These are phyloP conservation scores for Paramecium tetraurelia DNA, from an alignment of 73 alveolate species.

Conservation along the genomic window DNA sequence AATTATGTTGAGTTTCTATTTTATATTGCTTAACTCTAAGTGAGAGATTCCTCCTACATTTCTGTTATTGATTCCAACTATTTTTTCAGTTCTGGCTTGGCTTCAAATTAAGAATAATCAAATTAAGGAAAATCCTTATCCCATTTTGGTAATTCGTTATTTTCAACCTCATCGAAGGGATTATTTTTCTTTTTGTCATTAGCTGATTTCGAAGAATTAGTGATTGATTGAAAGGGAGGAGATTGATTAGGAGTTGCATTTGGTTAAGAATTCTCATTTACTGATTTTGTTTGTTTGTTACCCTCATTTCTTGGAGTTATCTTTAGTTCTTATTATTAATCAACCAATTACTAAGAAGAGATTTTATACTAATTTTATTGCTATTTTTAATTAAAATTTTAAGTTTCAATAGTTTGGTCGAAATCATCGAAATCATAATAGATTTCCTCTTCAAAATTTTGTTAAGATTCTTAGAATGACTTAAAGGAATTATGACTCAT, in stretches of 20 bases:
- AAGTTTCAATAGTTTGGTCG: background rate
- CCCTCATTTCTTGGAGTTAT: background rate
- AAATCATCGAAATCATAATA: background rate
- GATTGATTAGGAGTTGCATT: background rate
- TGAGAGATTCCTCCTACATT: background rate
- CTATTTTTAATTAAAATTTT: background rate
- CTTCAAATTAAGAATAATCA: background rate
- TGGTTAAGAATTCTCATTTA: background rate
- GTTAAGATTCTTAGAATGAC: background rate
- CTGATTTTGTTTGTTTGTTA: background rate
- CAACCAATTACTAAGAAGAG: background rate
- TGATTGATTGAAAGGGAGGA: background rate
- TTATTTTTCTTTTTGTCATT: conserved; percentile 2
- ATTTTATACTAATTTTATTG: background rate
- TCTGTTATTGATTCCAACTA: background rate
- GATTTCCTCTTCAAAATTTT: background rate
- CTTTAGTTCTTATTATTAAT: background rate
- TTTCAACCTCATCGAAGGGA: background rate
- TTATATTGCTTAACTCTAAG: background rate
- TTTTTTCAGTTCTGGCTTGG: background rate
- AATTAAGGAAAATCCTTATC: background rate
- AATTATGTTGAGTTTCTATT: background rate
- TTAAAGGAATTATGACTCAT: background rate
- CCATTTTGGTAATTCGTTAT: background rate
- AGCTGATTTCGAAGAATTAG: background rate